Conservation (phyloP, 1,284 basidiomycete species). For the Naganishia sp. region DNA sequence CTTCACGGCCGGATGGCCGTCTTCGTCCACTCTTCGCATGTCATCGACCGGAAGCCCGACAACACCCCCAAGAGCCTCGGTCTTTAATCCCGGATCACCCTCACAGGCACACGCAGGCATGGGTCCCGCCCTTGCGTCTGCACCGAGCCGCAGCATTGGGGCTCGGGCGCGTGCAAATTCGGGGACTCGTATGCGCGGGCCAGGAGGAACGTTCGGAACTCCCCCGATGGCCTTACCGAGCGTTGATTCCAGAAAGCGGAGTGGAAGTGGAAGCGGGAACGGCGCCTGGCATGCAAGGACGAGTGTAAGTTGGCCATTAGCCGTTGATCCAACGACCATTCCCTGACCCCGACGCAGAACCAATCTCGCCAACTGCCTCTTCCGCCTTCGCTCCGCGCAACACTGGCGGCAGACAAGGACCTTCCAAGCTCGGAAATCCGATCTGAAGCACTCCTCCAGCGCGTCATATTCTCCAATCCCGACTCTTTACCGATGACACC, state of each 20-base stretch:
- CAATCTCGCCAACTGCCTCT: constrained; percentile 21
- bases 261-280: constrained; percentile 14
- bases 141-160: not conserved
- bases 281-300: constrained; percentile 9
- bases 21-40: not conserved
- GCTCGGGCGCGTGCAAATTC: constrained; percentile 21
- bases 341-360: not conserved
- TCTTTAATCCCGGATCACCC: constrained; percentile 17
- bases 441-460: constrained; percentile 33
- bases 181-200: constrained; percentile 3
- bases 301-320: not conserved
- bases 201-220: constrained; percentile 5
- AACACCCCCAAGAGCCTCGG: constrained; percentile 5
- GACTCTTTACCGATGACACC: constrained; percentile 33
- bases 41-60: constrained; percentile 1
- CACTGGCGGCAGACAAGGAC: constrained; percentile 32
- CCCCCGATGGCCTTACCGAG: not conserved
- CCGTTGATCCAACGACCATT: not conserved
- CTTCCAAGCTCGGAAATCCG: constrained; percentile 32
- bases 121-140: not conserved
- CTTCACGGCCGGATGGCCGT: constrained; percentile 1
- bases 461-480: constrained; percentile 33
- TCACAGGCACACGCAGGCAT: not conserved
- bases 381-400: constrained; percentile 31
- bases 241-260: constrained; percentile 5